These are phyloP conservation scores for Breynia disticha DNA, from an alignment of 441 rosid genomes.

Conservation along the genomic window DNA sequence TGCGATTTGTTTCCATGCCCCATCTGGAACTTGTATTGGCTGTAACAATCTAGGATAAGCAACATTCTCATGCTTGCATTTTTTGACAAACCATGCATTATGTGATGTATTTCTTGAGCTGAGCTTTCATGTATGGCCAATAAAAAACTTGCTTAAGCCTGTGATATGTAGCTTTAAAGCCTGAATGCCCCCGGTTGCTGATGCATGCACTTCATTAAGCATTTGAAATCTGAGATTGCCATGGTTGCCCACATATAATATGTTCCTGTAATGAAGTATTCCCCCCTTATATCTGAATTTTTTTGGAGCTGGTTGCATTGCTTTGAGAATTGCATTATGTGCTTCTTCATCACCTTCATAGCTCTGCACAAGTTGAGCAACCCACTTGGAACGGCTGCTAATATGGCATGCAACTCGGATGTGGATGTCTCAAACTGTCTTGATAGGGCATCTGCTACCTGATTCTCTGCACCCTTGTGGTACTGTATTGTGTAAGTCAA, in stretches of 20 bases:
- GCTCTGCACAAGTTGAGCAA: background rate
- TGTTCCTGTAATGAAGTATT: too few species aligned
- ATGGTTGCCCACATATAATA: too few species aligned
- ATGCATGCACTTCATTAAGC: background rate
- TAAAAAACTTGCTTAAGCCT: background rate
- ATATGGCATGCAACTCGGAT: rapidly evolving
- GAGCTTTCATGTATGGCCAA: background rate
- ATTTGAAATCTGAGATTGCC: too few species aligned
- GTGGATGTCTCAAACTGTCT: background rate
- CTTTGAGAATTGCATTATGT: too few species aligned
- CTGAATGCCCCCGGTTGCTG: background rate
- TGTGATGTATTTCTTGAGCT: background rate
- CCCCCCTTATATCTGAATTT: too few species aligned
- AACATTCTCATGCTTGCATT: background rate
- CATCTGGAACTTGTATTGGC: background rate
- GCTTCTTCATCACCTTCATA: too few species aligned
- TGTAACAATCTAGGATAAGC: background rate
- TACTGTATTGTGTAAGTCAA: background rate
- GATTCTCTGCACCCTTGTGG: background rate
- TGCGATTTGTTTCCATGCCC: background rate
- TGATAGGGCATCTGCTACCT: background rate
- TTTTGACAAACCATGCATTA: background rate
- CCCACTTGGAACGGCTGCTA: too few species aligned
- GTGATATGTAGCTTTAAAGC: background rate
- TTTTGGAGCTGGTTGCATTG: too few species aligned